Conservation (phyloP, 345 rosid genomes). For the Camelina sativa region DNA sequence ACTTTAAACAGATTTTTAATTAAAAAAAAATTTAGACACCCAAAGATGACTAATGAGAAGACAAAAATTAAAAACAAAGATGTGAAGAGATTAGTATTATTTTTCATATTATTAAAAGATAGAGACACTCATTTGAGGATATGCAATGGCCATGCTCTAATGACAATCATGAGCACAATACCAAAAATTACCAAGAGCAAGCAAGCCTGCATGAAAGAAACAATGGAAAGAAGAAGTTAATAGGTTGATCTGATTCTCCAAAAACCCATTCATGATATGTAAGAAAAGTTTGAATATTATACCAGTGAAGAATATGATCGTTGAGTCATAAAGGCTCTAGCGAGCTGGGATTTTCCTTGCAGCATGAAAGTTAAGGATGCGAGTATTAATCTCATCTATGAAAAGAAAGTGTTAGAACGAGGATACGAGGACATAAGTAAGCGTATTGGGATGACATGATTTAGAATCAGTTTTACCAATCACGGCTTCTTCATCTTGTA, state of each 20-base stretch:
- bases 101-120: constrained; percentile 12
- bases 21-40: too few species aligned
- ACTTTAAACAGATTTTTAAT: too few species aligned
- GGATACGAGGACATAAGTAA: background rate
- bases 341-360: constrained; percentile 27
- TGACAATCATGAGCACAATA: constrained; percentile 82
- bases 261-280: constrained; percentile 8
- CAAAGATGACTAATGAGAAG: too few species aligned
- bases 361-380: constrained; percentile 62
- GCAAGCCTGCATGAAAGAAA: constrained; percentile 63
- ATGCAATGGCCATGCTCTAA: constrained; percentile 48
- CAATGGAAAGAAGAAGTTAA: constrained; percentile 1
- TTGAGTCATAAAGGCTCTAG: constrained; percentile 86
- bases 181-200: constrained; percentile 96
- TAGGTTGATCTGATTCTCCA: constrained; percentile 4
- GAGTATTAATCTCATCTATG: constrained; percentile 81
- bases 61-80: too few species aligned
- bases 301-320: constrained; percentile 96
- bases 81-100: too few species aligned
- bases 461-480: constrained; percentile 55
- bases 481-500: constrained; percentile 92
- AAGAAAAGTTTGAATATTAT: constrained; percentile 31
- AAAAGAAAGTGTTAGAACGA: constrained; percentile 9
- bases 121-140: too few species aligned
- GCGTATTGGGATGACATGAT: background rate